Percentiles rank a stretch among this genome's conserved stretches.
Conservation (phyloP, 306 rosid genomes). For the Cucumis melo region DNA sequence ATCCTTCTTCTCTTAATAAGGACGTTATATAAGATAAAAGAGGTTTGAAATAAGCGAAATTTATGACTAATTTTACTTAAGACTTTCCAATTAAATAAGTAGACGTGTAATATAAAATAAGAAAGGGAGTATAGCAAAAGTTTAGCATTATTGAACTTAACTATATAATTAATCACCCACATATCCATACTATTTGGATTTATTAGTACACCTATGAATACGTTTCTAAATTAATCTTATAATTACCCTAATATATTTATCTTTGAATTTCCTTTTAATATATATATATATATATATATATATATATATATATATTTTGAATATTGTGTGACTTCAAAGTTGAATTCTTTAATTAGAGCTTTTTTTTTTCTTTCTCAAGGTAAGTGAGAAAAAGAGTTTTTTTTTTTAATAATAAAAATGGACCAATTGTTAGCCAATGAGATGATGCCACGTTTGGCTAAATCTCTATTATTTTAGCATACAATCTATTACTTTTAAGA, state of each 20-base stretch:
- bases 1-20: background rate
- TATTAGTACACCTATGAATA: background rate
- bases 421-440: background rate
- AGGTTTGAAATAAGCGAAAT: background rate
- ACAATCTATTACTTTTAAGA: no score
- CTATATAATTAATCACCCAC: background rate
- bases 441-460: no score
- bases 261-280: no score
- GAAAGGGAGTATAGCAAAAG: background rate
- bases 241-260: no score
- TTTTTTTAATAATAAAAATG: background rate
- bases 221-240: background rate
- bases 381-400: background rate
- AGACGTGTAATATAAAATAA: background rate
- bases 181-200: background rate
- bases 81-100: background rate
- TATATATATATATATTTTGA: background rate
- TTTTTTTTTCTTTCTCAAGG: background rate
- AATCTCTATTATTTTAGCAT: no score
- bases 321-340: background rate
- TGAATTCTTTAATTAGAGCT: background rate
- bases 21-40: background rate
- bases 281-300: background rate
- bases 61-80: background rate
- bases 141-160: background rate